Conservation (phyloP, 768 basidiomycete species). For the Dacryopinax primogenitus region DNA sequence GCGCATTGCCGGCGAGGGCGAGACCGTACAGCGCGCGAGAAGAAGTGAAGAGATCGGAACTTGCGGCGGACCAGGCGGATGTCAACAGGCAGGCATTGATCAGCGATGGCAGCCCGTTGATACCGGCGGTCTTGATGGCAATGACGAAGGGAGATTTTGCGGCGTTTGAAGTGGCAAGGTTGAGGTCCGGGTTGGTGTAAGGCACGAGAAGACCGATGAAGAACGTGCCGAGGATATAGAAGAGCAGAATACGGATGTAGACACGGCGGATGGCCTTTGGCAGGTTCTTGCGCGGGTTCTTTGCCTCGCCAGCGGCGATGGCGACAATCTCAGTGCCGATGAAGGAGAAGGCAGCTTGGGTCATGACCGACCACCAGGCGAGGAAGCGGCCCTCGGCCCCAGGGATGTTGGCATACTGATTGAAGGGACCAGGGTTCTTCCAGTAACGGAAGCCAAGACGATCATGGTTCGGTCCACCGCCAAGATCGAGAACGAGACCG, state of each 20-base stretch:
- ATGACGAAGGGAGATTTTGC: conserved; percentile 84
- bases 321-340: conserved; percentile 93
- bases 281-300: conserved; percentile 57
- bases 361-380: conserved; percentile 22
- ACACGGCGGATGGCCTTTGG: conserved; percentile 57
- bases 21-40: conserved; percentile 64
- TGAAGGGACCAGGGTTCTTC: conserved; percentile 81
- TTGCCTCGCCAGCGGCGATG: conserved; percentile 76
- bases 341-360: conserved; percentile 83
- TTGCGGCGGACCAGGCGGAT: conserved; percentile 86
- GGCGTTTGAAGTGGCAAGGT: conserved; percentile 44
- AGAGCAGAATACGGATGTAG: conserved; percentile 69
- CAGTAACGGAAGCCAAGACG: conserved; percentile 71
- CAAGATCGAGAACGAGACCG: conserved; percentile 67
- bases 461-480: conserved; percentile 75
- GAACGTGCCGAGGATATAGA: conserved; percentile 45
- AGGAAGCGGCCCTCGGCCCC: conserved; percentile 27
- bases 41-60: conserved; percentile 78
- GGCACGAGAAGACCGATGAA: conserved; percentile 78
- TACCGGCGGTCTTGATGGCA: conserved; percentile 76
- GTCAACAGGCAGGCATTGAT: conserved; percentile 71
- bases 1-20: conserved; percentile 67
- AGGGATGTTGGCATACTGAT: conserved; percentile 38
- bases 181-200: conserved; percentile 45
- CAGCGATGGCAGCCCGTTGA: conserved; percentile 65